Conservation (phyloP, 2,329 filamentous ascomycete species). For the Gnomoniopsis smithogilvyi region DNA sequence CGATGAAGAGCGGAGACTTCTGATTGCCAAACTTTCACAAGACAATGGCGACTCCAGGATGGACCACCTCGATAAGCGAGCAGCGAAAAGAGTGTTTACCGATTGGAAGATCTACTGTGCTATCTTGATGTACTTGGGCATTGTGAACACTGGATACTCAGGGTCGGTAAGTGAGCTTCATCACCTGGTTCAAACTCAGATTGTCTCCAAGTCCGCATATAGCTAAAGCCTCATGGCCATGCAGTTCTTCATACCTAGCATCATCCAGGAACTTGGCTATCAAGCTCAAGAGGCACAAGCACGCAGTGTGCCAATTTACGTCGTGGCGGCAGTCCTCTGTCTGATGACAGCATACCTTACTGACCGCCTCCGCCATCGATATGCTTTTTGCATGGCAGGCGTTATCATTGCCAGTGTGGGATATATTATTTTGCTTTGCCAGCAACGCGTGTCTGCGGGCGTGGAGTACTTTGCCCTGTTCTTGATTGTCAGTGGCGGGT, state of each 20-base stretch:
- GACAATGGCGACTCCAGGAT: constrained; percentile 45
- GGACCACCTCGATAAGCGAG: constrained; percentile 48
- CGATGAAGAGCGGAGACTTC: constrained; percentile 38
- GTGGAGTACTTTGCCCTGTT: constrained; percentile 54
- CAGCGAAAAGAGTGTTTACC: constrained; percentile 41
- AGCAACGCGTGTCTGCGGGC: constrained; percentile 41
- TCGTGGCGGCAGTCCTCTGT: constrained; percentile 30
- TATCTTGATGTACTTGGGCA: constrained; percentile 31
- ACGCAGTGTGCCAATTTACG: constrained; percentile 34
- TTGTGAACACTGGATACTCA: constrained; percentile 44
- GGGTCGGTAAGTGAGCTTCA: constrained; percentile 22
- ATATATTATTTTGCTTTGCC: constrained; percentile 52
- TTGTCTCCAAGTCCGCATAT: too few relatives aligned
- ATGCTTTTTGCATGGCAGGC: constrained; percentile 50
- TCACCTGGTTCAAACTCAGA: background rate
- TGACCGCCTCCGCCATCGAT: constrained; percentile 49
- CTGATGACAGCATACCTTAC: constrained; percentile 39
- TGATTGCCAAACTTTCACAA: constrained; percentile 37
- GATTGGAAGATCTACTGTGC: constrained; percentile 46
- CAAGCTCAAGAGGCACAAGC: constrained; percentile 31
- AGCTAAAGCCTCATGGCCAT: too few relatives aligned
- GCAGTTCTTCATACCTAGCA: constrained; percentile 35
- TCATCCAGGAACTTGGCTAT: constrained; percentile 34
- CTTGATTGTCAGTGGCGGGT: constrained; percentile 50
- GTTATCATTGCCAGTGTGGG: constrained; percentile 48